Conservation (phyloP, 768 basidiomycete species). For the Dentipellis sp. region DNA sequence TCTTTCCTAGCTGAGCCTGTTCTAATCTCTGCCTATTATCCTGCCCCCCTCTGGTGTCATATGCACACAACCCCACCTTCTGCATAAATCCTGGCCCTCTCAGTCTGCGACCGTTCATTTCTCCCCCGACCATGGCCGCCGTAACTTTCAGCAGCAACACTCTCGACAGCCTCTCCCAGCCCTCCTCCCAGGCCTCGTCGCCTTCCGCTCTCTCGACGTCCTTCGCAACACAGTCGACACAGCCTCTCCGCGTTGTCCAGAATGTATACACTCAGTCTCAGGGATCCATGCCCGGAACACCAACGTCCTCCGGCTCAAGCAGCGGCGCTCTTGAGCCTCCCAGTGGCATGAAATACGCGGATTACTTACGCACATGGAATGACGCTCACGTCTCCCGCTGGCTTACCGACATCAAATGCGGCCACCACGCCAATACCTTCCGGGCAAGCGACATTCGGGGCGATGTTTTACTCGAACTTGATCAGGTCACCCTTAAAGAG, state of each 20-base stretch:
- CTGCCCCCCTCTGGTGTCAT: not conserved
- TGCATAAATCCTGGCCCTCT: too few species aligned
- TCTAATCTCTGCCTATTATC: not conserved
- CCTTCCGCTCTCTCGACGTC: slow-evolving; percentile 29
- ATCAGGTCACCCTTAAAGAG: slow-evolving; percentile 80
- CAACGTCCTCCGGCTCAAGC: slow-evolving; percentile 22
- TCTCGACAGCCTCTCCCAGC: slow-evolving; percentile 28
- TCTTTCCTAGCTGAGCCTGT: not conserved
- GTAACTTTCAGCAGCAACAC: slow-evolving; percentile 18
- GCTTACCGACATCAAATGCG: slow-evolving; percentile 72
- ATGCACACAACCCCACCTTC: too few species aligned
- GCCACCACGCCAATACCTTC: slow-evolving; percentile 59
- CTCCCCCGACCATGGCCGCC: slow-evolving; percentile 9
- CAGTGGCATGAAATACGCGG: slow-evolving; percentile 44
- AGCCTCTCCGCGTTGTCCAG: slow-evolving; percentile 23
- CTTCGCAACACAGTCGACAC: slow-evolving; percentile 23
- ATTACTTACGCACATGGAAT: slow-evolving; percentile 63
- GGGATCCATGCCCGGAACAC: slow-evolving; percentile 32
- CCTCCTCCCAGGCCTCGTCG: slow-evolving; percentile 27
- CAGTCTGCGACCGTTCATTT: not conserved
- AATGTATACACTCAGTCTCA: slow-evolving; percentile 35
- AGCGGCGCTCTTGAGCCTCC: slow-evolving; percentile 44
- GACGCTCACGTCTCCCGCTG: slow-evolving; percentile 68
- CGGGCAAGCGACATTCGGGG: slow-evolving; percentile 85
- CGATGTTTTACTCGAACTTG: slow-evolving; percentile 84